Evolutionary conservation across 2,329 filamentous ascomycete species (phyloP), one percentile per base, ranked within the genome.

Genomic region (Dothistroma septosporum): DNA sequence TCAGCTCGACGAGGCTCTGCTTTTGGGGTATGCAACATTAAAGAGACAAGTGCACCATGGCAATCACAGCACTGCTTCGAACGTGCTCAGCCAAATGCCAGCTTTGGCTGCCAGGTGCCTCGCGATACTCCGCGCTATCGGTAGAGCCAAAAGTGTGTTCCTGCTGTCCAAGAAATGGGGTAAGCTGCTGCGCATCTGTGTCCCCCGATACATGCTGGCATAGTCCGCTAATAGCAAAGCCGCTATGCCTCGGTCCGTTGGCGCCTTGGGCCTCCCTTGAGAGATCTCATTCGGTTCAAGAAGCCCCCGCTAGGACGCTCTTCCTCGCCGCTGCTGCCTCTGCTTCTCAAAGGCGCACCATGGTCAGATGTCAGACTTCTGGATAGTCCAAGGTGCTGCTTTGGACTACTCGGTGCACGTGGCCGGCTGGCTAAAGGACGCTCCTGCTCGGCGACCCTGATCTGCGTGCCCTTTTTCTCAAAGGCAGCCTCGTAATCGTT

Each of bases 211-310:
- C 16, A 53, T 53, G 16, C 61, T 47, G 61, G 63, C 37, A 16
- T 44, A n/a, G 41, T 44, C 14, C 41, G 41, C 41, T 44, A 44
- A 44, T 44, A n/a, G 41, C 41, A 44, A 44, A 44, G 41, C 41
- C 63, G 66, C 61, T 76, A 75, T 4, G 74, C 71, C 53, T 74
- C 65, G 31, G 72, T 68, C 58, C 61, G 53, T 24, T 61, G 58
- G 52, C 63, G 58, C 52, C 85, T 81, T 65, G 87, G 82, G 33
- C 85, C 85, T 55, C 88, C 87, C 79, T 91, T 92, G 76, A 94
- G 77, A 75, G 88, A 91, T 82, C 90, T 92, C 78, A 94, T 90
- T 58, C 91, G 85, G 56, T 85, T 89, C 63, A 95, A 74, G 64
- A 95, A 87, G 52, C 83, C 83, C 49, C 79, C 77, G 75, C 74